Evolutionary conservation across 2,329 filamentous ascomycete species (phyloP).

Genomic region (Cryphonectria naterciae): DNA sequence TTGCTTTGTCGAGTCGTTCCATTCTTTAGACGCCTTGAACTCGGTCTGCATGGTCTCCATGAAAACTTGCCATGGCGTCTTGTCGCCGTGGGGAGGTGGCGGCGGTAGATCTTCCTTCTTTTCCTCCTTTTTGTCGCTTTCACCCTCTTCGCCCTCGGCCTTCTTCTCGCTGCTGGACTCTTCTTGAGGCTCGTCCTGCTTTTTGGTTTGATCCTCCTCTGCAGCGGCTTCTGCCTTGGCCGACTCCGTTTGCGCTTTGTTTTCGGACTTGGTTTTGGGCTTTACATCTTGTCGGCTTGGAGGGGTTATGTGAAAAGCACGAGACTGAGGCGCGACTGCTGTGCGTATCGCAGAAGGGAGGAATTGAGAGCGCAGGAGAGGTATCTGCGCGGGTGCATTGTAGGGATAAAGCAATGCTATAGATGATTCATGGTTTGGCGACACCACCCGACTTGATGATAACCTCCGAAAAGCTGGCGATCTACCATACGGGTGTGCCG

Average conservation of each 20-base stretch:
- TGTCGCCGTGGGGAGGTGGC: constrained; percentile 95
- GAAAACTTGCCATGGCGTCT: constrained; percentile 98
- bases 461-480: constrained; percentile 55
- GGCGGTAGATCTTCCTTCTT: constrained; percentile 75
- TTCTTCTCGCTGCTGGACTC: constrained; percentile 50
- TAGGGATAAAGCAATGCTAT: constrained; percentile 35
- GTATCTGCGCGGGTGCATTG: constrained; percentile 37
- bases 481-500: constrained; percentile 45
- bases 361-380: constrained; percentile 52
- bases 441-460: constrained; percentile 38
- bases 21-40: constrained; percentile 97
- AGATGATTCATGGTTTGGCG: constrained; percentile 37
- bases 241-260: constrained; percentile 44
- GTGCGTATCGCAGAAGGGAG: constrained; percentile 46
- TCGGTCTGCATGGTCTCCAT: constrained; percentile 93
- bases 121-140: constrained; percentile 59
- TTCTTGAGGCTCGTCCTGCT: constrained; percentile 48
- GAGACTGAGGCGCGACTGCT: constrained; percentile 35
- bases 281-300: constrained; percentile 39
- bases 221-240: constrained; percentile 38
- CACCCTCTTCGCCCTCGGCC: constrained; percentile 48
- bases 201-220: constrained; percentile 40
- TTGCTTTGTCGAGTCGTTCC: constrained; percentile 98
- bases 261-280: constrained; percentile 39
- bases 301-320: constrained; percentile 45